phyloP scores from a whole-genome alignment of 2,329 filamentous ascomycete species.

The Xylaria multiplex region DNA sequence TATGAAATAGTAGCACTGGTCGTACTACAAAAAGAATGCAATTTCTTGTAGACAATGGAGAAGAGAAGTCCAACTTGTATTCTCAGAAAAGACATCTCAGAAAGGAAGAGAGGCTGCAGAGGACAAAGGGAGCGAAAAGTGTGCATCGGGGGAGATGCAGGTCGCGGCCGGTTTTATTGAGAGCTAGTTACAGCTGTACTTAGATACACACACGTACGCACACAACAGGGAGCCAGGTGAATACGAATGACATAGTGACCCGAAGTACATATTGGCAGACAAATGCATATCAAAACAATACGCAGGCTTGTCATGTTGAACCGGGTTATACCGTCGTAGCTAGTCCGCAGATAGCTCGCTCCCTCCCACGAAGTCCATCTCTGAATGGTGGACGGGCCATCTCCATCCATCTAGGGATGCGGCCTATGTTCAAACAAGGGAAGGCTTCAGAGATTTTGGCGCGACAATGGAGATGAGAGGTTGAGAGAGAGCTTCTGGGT shows the following conservation, averaged over 20 bases:
- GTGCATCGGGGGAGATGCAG: slow-evolving; percentile 29
- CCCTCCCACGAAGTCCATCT: slow-evolving; percentile 26
- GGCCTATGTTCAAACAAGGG: slow-evolving; percentile 24
- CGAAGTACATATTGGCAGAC: background rate
- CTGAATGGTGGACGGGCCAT: slow-evolving; percentile 40
- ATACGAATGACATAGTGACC: slow-evolving; percentile 14
- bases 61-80: slow-evolving; percentile 14
- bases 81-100: slow-evolving; percentile 22
- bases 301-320: slow-evolving; percentile 11
- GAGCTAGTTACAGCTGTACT: slow-evolving; percentile 16
- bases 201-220: slow-evolving; percentile 22
- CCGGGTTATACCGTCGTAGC: slow-evolving; percentile 17
- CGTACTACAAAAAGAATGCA: slow-evolving; percentile 31
- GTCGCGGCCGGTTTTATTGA: slow-evolving; percentile 33
- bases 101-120: slow-evolving; percentile 21
- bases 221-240: slow-evolving; percentile 10
- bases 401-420: slow-evolving; percentile 18
- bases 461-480: slow-evolving; percentile 45
- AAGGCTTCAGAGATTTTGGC: slow-evolving; percentile 33
- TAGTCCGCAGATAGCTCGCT: slow-evolving; percentile 21
- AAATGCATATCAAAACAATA: slow-evolving; percentile 13
- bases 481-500: slow-evolving; percentile 43
- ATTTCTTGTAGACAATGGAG: slow-evolving; percentile 21
- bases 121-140: slow-evolving; percentile 29
- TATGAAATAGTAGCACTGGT: slow-evolving; percentile 22